Conservation (phyloP, 1,284 basidiomycete genomes). For the Phlebopus sp. region DNA sequence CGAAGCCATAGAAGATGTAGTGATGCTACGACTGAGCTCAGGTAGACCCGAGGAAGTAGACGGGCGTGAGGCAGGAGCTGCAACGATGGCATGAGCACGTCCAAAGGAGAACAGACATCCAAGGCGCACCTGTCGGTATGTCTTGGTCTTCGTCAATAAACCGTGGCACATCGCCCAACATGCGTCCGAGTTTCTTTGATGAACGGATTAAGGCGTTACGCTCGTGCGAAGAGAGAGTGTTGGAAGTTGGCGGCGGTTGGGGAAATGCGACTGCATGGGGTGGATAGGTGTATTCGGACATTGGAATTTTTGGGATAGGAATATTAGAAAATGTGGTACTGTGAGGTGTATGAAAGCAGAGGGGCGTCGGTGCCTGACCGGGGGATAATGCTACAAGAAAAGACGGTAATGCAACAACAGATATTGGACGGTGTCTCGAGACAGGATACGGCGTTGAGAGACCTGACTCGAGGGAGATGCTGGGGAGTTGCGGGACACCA, state of each 20-base stretch:
- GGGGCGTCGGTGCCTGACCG: slow-evolving; percentile 23
- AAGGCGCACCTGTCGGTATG: slow-evolving; percentile 6
- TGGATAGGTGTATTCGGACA: slow-evolving; percentile 10
- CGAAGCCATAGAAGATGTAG: background rate
- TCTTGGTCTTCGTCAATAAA: slow-evolving; percentile 41
- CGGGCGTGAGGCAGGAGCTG: background rate
- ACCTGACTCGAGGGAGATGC: background rate
- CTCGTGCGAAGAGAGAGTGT: slow-evolving; percentile 51
- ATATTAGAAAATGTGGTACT: slow-evolving; percentile 5
- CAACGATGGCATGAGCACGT: background rate
- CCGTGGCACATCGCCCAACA: slow-evolving; percentile 60
- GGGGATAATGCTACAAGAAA: slow-evolving; percentile 3
- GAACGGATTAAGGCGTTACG: slow-evolving; percentile 55
- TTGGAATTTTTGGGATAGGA: slow-evolving; percentile 7
- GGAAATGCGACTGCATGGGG: slow-evolving; percentile 43
- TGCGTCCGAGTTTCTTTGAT: slow-evolving; percentile 57
- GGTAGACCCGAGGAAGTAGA: background rate
- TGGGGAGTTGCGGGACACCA: background rate
- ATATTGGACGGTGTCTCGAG: slow-evolving; percentile 3
- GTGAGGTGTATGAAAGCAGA: background rate
- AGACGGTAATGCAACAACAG: background rate
- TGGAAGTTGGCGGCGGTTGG: slow-evolving; percentile 58
- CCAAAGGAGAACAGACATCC: background rate
- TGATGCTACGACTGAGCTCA: slow-evolving; percentile 2
- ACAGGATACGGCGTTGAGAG: slow-evolving; percentile 1